phyloP scores from a whole-genome alignment of 164 flowering plant species.

The Magnolia sinica region DNA sequence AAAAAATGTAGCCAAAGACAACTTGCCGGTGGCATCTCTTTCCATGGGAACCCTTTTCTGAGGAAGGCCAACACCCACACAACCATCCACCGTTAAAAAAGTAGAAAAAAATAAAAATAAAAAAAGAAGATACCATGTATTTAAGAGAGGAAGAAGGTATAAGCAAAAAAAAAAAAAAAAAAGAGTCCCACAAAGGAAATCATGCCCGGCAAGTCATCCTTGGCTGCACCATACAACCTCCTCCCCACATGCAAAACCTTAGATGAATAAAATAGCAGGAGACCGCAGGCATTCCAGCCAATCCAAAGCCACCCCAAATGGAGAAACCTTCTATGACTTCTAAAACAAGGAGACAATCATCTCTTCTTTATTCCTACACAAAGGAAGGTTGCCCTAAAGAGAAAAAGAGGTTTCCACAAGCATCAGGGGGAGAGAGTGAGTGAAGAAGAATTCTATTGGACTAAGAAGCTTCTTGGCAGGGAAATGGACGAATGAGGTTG shows the following conservation, averaged over 20 bases:
- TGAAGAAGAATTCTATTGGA: constrained; percentile 18
- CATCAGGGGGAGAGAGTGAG: not conserved
- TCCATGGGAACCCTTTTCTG: not conserved
- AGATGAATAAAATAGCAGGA: constrained; percentile 31
- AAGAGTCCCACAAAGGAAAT: not conserved
- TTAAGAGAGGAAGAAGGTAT: too few relatives aligned
- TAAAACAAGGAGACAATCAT: not conserved
- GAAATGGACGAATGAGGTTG: constrained; percentile 16
- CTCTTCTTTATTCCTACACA: constrained; percentile 2
- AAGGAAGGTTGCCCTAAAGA: constrained; percentile 3
- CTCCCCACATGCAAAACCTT: constrained; percentile 43
- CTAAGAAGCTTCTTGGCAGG: constrained; percentile 8
- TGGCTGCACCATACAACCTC: constrained; percentile 53
- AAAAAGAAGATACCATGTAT: too few relatives aligned
- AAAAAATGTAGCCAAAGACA: constrained; percentile 44
- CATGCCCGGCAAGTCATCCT: constrained; percentile 67
- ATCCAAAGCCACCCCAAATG: constrained; percentile 9
- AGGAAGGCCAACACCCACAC: too few relatives aligned
- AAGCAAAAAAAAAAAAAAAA: too few relatives aligned
- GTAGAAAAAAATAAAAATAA: too few relatives aligned
- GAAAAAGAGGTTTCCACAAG: not conserved
- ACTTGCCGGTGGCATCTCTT: constrained; percentile 36
- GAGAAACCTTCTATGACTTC: not conserved
- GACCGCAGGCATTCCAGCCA: constrained; percentile 6
- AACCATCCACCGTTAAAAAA: too few relatives aligned